phyloP scores from a whole-genome alignment of 2,329 filamentous ascomycete genomes.

The Arthrobotrys sphaeroides region DNA sequence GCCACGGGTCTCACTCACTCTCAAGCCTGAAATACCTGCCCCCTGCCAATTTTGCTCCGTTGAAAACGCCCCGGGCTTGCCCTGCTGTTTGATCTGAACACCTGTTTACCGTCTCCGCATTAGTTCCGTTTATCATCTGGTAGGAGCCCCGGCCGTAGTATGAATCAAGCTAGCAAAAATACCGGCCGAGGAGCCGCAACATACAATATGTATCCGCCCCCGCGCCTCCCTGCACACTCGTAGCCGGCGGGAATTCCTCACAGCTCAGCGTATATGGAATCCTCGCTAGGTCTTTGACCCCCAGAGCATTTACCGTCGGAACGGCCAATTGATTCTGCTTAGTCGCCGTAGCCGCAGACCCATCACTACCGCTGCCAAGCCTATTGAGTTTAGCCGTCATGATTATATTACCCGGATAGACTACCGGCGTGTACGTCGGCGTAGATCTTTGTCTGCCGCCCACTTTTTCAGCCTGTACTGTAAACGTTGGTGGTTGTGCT shows the following conservation, averaged over 20 bases:
- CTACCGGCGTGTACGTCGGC: neutral
- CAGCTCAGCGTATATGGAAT: neutral
- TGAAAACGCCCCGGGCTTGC: neutral
- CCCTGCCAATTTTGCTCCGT: constrained; percentile 20
- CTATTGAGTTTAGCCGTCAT: neutral
- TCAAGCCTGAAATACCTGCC: neutral
- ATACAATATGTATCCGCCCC: neutral
- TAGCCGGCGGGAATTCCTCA: neutral
- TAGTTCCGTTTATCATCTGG: no score
- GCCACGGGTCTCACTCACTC: neutral
- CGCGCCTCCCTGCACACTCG: neutral
- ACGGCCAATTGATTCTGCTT: neutral
- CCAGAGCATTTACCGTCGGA: neutral
- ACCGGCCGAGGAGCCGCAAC: neutral
- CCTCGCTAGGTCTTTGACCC: neutral
- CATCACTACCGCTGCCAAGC: neutral
- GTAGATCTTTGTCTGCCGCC: neutral
- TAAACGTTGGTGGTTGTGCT: neutral
- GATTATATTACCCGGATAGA: neutral
- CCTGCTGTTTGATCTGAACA: neutral
- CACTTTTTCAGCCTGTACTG: neutral
- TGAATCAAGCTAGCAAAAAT: no score
- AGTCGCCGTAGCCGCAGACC: neutral
- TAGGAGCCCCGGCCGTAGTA: no score
- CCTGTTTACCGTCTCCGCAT: neutral